Percentiles rank a stretch among this genome's conserved stretches.
These are phyloP conservation scores for Corylus avellana DNA, from an alignment of 306 rosid genomes.

Conservation along the genomic window DNA sequence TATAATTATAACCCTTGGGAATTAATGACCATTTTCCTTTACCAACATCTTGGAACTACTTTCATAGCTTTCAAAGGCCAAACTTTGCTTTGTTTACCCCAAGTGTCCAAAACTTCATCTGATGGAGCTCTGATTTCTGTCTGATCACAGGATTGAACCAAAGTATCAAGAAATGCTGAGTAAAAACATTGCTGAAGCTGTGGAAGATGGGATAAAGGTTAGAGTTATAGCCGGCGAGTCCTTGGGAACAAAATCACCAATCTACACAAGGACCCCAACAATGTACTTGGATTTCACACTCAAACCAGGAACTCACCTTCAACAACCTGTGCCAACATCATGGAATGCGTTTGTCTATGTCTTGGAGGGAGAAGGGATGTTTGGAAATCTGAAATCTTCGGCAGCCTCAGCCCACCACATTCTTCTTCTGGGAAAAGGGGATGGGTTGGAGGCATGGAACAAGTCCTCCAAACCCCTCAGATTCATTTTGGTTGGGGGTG, in stretches of 20 bases:
- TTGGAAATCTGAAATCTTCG: constrained; percentile 51
- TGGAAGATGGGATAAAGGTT: constrained; percentile 70
- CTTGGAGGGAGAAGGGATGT: constrained; percentile 88
- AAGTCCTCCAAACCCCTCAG: constrained; percentile 61
- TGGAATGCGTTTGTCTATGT: constrained; percentile 92
- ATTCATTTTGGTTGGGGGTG: constrained; percentile 84
- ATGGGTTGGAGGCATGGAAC: constrained; percentile 86
- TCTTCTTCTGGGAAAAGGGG: constrained; percentile 82
- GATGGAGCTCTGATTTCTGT: neutral
- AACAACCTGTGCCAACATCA: constrained; percentile 67
- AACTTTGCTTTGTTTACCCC: neutral
- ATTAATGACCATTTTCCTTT: too few species aligned
- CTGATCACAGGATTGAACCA: constrained; percentile 74
- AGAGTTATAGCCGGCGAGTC: constrained; percentile 95
- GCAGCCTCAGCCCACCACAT: constrained; percentile 61
- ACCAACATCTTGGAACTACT: neutral
- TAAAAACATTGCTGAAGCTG: constrained; percentile 70
- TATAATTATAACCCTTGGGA: neutral
- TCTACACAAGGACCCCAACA: constrained; percentile 88
- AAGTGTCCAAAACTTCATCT: neutral
- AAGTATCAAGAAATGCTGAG: constrained; percentile 81
- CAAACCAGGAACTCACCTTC: constrained; percentile 67
- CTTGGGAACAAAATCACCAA: constrained; percentile 78
- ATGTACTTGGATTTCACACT: constrained; percentile 91
- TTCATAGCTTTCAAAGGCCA: neutral